phyloP scores from a whole-genome alignment of 1,284 basidiomycete genomes.

The Rhodotorula sp. region DNA sequence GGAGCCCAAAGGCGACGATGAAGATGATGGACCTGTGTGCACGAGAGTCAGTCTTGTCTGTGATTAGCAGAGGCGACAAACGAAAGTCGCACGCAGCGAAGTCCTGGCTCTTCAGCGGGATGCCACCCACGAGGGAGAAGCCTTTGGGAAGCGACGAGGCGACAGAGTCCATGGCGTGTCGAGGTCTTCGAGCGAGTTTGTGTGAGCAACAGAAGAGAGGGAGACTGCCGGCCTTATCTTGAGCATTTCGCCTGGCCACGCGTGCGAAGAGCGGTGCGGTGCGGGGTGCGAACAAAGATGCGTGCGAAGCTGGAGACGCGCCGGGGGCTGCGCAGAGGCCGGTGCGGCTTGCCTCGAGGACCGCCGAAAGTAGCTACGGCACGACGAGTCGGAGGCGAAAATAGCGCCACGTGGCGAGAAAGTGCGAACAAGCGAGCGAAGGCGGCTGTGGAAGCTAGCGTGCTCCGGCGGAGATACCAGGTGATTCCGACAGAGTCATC shows the following conservation, averaged over 20 bases:
- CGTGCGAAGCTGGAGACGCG: too few relatives aligned
- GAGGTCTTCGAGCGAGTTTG: constrained; percentile 24
- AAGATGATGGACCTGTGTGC: constrained; percentile 30
- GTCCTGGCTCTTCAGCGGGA: constrained; percentile 9
- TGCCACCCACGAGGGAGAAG: constrained; percentile 8
- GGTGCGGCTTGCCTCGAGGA: too few relatives aligned
- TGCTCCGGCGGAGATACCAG: too few relatives aligned
- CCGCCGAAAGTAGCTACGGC: too few relatives aligned
- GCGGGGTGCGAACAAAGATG: neutral
- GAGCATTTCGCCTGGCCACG: neutral
- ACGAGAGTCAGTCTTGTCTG: neutral
- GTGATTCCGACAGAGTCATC: too few relatives aligned
- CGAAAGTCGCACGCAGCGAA: constrained; percentile 21
- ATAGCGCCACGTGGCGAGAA: too few relatives aligned
- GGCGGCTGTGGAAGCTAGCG: too few relatives aligned
- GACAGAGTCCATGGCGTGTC: constrained; percentile 28
- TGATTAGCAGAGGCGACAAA: neutral
- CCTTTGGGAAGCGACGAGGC: neutral
- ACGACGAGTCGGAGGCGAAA: too few relatives aligned
- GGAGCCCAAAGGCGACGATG: constrained; percentile 19
- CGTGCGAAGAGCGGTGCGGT: neutral
- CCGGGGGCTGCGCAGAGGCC: too few relatives aligned
- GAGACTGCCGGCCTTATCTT: constrained; percentile 2
- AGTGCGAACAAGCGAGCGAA: too few relatives aligned
- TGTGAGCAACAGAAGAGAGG: constrained; percentile 12